phyloP scores from a whole-genome alignment of 139 green algal species.

The Picocystis salinarum region DNA sequence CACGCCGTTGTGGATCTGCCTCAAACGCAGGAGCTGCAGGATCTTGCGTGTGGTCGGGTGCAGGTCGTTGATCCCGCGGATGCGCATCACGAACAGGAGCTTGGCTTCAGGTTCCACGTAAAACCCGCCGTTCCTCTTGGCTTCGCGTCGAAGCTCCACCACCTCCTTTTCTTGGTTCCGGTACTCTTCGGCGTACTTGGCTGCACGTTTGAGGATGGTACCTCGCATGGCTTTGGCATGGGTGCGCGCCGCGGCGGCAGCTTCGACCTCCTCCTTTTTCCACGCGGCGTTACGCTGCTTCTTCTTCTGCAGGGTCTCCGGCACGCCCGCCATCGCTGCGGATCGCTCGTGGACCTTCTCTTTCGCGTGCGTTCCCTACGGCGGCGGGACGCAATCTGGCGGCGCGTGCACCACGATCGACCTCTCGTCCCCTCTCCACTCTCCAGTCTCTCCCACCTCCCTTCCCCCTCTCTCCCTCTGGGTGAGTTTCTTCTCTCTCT shows the following conservation, averaged over 20 bases:
- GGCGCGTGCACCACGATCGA: no score
- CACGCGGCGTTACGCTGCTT: constrained; percentile 73
- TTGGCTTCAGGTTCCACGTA: constrained; percentile 88
- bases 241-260: constrained; percentile 28
- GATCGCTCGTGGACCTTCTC: no score
- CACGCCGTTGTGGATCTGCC: constrained; percentile 95
- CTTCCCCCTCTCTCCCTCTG: no score
- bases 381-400: no score
- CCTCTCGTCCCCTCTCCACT: no score
- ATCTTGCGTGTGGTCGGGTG: constrained; percentile 89
- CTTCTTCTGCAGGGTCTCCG: constrained; percentile 81
- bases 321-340: no score
- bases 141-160: constrained; percentile 72
- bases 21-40: constrained; percentile 88
- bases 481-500: no score
- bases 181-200: constrained; percentile 97
- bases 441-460: no score
- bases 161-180: constrained; percentile 78
- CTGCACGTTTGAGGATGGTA: constrained; percentile 90
- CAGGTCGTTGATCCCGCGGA: constrained; percentile 86
- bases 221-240: constrained; percentile 36
- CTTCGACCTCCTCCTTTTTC: constrained; percentile 47
- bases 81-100: constrained; percentile 89
- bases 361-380: no score
- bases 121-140: constrained; percentile 74